A percentile compares a stretch with the other conserved stretches of the same genome.
Evolutionary conservation across 495 filamentous ascomycete species (phyloP).

Genomic region (Aspergillus homomorphus): DNA sequence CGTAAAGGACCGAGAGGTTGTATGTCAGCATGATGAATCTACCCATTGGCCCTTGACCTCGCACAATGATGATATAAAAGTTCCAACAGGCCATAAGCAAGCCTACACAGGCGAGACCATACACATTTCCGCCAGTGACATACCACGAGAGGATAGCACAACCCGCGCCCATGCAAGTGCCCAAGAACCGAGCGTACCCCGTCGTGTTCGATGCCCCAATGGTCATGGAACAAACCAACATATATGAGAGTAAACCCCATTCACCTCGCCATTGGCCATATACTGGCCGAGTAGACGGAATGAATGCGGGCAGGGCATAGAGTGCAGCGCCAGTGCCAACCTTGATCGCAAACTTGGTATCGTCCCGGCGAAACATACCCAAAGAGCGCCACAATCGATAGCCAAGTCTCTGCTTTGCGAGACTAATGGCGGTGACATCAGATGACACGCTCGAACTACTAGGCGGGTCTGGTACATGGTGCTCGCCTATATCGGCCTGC

Average conservation of each 20-base stretch:
- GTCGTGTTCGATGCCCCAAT: conserved; percentile 94
- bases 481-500: neutral
- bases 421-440: conserved; percentile 1
- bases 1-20: conserved; percentile 94
- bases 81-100: conserved; percentile 77
- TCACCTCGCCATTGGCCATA: conserved; percentile 92
- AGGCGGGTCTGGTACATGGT: neutral
- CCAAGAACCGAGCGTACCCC: conserved; percentile 78
- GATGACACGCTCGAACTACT: neutral
- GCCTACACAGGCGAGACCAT: conserved; percentile 70
- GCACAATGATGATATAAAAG: conserved; percentile 83
- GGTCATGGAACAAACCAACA: conserved; percentile 98
- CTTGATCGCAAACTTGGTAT: conserved; percentile 81
- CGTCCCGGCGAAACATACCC: conserved; percentile 59
- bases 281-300: conserved; percentile 69
- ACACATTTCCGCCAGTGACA: conserved; percentile 65
- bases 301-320: conserved; percentile 83
- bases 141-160: conserved; percentile 77
- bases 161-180: conserved; percentile 77
- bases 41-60: conserved; percentile 83
- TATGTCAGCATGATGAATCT: conserved; percentile 92
- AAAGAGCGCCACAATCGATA: conserved; percentile 60
- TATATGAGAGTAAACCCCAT: conserved; percentile 95
- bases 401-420: conserved; percentile 35
- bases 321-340: conserved; percentile 84